Evolutionary conservation across 805 yeast genomes (phyloP).

Genomic region (Groenewaldozyma tartarivorans): DNA sequence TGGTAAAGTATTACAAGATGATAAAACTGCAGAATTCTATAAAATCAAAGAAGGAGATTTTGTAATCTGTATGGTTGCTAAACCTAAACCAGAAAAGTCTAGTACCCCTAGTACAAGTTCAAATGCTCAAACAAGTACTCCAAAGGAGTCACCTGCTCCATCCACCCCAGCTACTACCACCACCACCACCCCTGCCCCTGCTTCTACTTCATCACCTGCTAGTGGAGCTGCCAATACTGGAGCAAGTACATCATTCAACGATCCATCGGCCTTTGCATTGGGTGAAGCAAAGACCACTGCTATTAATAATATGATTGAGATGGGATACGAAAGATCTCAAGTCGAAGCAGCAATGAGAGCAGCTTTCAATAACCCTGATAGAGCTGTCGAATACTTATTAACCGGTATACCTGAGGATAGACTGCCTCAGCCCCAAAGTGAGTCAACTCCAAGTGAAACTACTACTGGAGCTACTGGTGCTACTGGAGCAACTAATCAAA

Average conservation of each 20-base stretch:
- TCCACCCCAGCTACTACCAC: slow-evolving; percentile 16
- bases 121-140: slow-evolving; percentile 21
- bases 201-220: slow-evolving; percentile 24
- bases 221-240: slow-evolving; percentile 20
- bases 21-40: slow-evolving; percentile 58
- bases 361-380: slow-evolving; percentile 94
- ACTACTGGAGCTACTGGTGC: slow-evolving; percentile 17
- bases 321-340: slow-evolving; percentile 87
- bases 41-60: slow-evolving; percentile 77
- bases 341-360: slow-evolving; percentile 89
- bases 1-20: slow-evolving; percentile 82
- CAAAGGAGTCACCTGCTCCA: slow-evolving; percentile 22
- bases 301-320: slow-evolving; percentile 75
- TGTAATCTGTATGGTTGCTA: slow-evolving; percentile 81
- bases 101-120: not conserved
- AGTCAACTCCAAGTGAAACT: slow-evolving; percentile 23
- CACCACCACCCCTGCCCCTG: slow-evolving; percentile 11
- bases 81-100: slow-evolving; percentile 20
- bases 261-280: slow-evolving; percentile 41
- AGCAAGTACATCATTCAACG: slow-evolving; percentile 24
- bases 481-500: slow-evolving; percentile 1
- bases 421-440: slow-evolving; percentile 28
- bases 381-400: slow-evolving; percentile 91
- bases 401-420: slow-evolving; percentile 77
- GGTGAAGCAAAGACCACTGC: slow-evolving; percentile 75